These are phyloP conservation scores for Setaria viridis DNA, from an alignment of 202 grass and related monocot genomes.

Conservation along the genomic window DNA sequence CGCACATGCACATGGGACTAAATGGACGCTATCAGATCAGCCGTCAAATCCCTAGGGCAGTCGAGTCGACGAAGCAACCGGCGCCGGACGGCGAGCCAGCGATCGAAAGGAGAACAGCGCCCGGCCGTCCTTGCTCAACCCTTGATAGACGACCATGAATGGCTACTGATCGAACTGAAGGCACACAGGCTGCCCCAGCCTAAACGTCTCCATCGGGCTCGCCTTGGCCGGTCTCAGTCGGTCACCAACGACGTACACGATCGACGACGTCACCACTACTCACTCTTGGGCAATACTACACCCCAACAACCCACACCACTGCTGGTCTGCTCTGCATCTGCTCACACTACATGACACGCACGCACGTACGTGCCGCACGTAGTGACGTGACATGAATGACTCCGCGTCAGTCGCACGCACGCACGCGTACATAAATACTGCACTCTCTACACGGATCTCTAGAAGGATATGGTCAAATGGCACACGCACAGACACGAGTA, in stretches of 20 bases:
- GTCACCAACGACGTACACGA: neutral
- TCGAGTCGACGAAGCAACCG: too few species aligned
- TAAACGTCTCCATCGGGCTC: too few species aligned
- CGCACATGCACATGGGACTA: constrained; percentile 29
- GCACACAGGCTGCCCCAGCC: too few species aligned
- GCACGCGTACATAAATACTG: neutral
- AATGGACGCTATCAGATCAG: constrained; percentile 49
- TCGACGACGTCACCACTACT: neutral
- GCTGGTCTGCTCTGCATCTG: neutral
- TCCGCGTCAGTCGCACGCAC: constrained; percentile 2
- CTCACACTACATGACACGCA: neutral
- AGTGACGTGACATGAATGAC: neutral
- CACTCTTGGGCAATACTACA: neutral
- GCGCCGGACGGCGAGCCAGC: too few species aligned
- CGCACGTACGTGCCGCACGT: neutral
- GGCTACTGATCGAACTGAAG: too few species aligned
- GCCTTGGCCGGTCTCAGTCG: too few species aligned
- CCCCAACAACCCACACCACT: neutral
- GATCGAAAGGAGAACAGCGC: too few species aligned
- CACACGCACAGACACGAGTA: too few species aligned
- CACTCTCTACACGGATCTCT: neutral
- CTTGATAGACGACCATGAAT: too few species aligned
- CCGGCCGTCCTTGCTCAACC: too few species aligned
- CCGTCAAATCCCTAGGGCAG: constrained; percentile 26
- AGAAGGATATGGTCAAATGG: neutral